These are phyloP conservation scores for Fusarium tuaranense DNA, from an alignment of 2,329 filamentous ascomycete species.

Conservation along the genomic window DNA sequence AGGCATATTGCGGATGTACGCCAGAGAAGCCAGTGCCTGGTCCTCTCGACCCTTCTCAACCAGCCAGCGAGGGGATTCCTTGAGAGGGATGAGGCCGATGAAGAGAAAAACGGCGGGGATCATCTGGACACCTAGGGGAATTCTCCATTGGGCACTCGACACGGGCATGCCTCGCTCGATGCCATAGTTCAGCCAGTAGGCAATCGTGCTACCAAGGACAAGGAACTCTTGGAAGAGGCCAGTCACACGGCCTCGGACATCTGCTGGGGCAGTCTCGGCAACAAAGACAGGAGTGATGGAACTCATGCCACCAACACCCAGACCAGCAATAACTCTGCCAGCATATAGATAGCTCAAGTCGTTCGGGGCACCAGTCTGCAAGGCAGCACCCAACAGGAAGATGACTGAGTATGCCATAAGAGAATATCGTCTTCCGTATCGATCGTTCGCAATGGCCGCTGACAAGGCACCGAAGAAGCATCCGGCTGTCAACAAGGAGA, in stretches of 20 bases:
- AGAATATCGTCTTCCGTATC: constrained; percentile 3
- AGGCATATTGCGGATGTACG: background rate
- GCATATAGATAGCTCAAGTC: background rate
- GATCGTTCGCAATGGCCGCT: background rate
- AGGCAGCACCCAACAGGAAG: background rate
- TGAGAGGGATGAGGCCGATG: background rate
- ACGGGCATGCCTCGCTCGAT: constrained; percentile 23
- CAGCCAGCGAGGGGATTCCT: background rate
- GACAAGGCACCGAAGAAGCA: background rate
- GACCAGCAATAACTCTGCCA: constrained; percentile 8
- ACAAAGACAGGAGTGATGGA: constrained; percentile 41
- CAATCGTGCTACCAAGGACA: constrained; percentile 35
- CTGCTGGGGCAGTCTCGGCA: constrained; percentile 35
- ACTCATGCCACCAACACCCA: constrained; percentile 42
- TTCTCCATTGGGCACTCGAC: constrained; percentile 28
- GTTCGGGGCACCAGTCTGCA: background rate
- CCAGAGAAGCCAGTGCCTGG: background rate
- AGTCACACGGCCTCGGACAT: constrained; percentile 35
- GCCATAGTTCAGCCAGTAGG: constrained; percentile 32
- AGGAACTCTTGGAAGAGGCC: constrained; percentile 39
- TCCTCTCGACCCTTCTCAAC: background rate
- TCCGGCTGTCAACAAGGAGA: background rate
- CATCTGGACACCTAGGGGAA: constrained; percentile 21
- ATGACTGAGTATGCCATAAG: background rate
- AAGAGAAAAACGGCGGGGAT: background rate